Evolutionary conservation across 306 rosid genomes (phyloP).

Genomic region (Rosa lucieae): DNA sequence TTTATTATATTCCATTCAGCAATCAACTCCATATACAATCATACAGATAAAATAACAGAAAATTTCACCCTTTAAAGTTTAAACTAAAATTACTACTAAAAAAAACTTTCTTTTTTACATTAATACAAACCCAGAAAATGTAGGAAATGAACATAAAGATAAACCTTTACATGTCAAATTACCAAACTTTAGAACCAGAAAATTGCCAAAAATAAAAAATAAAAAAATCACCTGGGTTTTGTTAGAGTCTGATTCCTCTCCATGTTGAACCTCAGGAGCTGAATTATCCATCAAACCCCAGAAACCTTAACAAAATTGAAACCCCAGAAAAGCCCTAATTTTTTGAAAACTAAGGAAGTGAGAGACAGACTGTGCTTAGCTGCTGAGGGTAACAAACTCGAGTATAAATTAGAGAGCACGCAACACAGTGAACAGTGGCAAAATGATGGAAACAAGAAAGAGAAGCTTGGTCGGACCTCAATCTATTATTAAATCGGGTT

Average conservation of each 20-base stretch:
- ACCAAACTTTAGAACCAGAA: background rate
- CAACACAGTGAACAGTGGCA: constrained; percentile 1
- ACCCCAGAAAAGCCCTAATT: constrained; percentile 14
- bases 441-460: constrained; percentile 31
- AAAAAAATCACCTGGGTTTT: constrained; percentile 36
- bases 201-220: background rate
- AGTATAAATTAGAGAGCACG: background rate
- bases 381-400: background rate
- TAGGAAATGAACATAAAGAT: background rate
- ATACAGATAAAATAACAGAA: background rate
- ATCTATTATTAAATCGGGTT: constrained; percentile 19
- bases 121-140: background rate
- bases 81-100: background rate
- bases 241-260: constrained; percentile 28
- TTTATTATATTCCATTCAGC: background rate
- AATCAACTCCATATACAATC: background rate
- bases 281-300: constrained; percentile 45
- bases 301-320: background rate
- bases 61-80: background rate
- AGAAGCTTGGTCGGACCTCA: constrained; percentile 27
- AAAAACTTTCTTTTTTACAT: background rate
- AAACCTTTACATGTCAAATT: constrained; percentile 9
- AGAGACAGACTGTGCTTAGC: background rate
- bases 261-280: constrained; percentile 34
- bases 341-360: background rate